A percentile compares a stretch with the other conserved stretches of the same genome.
Conservation (phyloP, 2,329 filamentous ascomycete species). For the Aureobasidium melanogenum region DNA sequence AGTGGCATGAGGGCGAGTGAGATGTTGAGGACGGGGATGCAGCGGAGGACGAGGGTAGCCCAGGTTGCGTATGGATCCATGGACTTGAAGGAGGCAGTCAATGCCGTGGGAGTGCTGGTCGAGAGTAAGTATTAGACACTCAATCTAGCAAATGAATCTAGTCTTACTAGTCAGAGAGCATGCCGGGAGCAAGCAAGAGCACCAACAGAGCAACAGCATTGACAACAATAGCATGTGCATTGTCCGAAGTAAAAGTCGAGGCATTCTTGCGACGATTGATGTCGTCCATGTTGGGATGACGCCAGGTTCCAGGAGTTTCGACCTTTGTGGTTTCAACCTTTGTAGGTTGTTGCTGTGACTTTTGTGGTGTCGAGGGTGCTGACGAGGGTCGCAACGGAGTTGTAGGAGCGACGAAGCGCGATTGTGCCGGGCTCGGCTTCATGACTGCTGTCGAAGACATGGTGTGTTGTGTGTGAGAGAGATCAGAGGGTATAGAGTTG, state of each 20-base stretch:
- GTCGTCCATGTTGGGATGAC: constrained; percentile 80
- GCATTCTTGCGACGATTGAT: constrained; percentile 74
- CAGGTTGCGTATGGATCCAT: constrained; percentile 32
- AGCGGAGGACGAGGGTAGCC: constrained; percentile 40
- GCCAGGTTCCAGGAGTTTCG: constrained; percentile 61
- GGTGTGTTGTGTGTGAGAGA: neutral
- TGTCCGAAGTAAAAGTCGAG: constrained; percentile 68
- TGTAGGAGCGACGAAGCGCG: constrained; percentile 16
- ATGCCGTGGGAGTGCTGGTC: constrained; percentile 24
- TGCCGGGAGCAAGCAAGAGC: constrained; percentile 37
- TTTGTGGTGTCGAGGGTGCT: neutral
- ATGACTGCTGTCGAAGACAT: constrained; percentile 22
- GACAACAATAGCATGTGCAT: constrained; percentile 60
- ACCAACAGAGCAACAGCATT: constrained; percentile 52
- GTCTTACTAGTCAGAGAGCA: constrained; percentile 13
- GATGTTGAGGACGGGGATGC: constrained; percentile 56
- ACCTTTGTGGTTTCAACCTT: constrained; percentile 17
- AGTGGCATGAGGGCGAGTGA: constrained; percentile 62
- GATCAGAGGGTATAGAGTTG: neutral
- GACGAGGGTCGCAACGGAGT: constrained; percentile 15
- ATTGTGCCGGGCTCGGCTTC: constrained; percentile 5
- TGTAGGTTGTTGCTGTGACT: neutral
- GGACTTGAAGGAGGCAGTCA: constrained; percentile 2
- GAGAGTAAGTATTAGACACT: neutral
- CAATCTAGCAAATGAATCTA: neutral